A percentile compares a stretch with the other conserved stretches of the same genome.
Evolutionary conservation across 345 rosid species (phyloP).

Genomic region (Citrus sinensis): DNA sequence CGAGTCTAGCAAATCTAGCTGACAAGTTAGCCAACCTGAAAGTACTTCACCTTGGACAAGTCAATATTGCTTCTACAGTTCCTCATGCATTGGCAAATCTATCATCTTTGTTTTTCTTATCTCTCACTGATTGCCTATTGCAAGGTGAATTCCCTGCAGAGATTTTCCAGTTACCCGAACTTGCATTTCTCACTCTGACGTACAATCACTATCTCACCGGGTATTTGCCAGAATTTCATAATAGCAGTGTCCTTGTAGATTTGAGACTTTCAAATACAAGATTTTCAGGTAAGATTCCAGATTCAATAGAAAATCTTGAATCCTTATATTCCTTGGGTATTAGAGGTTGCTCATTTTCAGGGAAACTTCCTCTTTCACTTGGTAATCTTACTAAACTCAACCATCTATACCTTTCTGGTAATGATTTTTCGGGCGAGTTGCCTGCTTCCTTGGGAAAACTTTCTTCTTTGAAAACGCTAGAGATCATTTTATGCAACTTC

Average conservation of each 20-base stretch:
- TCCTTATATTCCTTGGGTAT: neutral
- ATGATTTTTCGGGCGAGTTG: neutral
- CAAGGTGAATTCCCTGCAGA: constrained; percentile 8
- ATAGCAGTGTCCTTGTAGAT: neutral
- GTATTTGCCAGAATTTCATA: neutral
- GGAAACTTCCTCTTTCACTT: neutral
- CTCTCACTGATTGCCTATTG: neutral
- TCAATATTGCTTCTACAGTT: neutral
- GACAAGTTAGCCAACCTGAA: constrained; percentile 11
- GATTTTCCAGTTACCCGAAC: constrained; percentile 6
- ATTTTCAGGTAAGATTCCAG: neutral
- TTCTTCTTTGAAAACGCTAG: neutral
- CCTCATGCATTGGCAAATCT: neutral
- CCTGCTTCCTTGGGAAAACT: neutral
- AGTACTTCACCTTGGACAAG: constrained; percentile 5
- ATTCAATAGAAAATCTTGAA: neutral
- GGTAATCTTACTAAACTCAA: neutral
- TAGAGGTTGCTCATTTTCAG: neutral
- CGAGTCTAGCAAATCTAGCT: neutral
- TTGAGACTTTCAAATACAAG: neutral
- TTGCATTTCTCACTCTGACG: neutral
- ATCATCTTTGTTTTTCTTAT: constrained; percentile 11
- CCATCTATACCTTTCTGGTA: neutral
- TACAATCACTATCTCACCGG: neutral
- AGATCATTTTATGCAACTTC: neutral